A percentile compares a stretch with the other conserved stretches of the same genome.
phyloP scores from a whole-genome alignment of 2,329 filamentous ascomycete species.

The Ceratocystis ficicola region DNA sequence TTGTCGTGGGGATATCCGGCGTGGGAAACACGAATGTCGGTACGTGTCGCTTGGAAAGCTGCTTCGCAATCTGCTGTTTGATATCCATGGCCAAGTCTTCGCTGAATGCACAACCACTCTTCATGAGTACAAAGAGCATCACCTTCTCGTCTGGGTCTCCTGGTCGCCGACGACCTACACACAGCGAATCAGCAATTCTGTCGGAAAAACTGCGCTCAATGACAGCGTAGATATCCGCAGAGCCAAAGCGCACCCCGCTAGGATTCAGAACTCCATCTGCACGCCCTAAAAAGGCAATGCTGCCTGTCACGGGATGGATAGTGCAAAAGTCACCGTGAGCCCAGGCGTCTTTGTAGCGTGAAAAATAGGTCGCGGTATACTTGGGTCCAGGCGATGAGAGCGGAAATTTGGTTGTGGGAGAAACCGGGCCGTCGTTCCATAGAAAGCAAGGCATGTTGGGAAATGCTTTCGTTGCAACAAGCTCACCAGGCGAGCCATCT shows the following conservation, averaged over 20 bases:
- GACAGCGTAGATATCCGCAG: constrained; percentile 67
- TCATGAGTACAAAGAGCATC: constrained; percentile 45
- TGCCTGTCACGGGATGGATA: constrained; percentile 54
- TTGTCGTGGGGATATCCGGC: constrained; percentile 67
- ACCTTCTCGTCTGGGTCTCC: constrained; percentile 43
- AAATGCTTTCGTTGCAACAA: constrained; percentile 58
- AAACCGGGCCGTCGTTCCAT: constrained; percentile 41
- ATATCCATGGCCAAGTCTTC: constrained; percentile 44
- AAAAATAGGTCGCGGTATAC: constrained; percentile 51
- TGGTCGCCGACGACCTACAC: constrained; percentile 62
- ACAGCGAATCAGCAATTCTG: constrained; percentile 58
- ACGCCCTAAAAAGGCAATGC: constrained; percentile 54
- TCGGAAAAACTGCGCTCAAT: constrained; percentile 53
- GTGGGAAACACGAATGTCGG: constrained; percentile 70
- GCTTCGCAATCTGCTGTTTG: constrained; percentile 51
- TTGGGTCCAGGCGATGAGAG: constrained; percentile 37
- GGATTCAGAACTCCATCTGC: constrained; percentile 74
- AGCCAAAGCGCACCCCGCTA: constrained; percentile 65
- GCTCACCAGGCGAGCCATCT: constrained; percentile 57
- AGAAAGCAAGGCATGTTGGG: constrained; percentile 63
- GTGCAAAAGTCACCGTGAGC: constrained; percentile 72
- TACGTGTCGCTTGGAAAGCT: constrained; percentile 61
- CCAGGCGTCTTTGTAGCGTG: constrained; percentile 57
- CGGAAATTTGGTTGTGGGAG: constrained; percentile 23
- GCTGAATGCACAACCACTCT: constrained; percentile 44